These are phyloP conservation scores for Leccinum arenicola DNA, from an alignment of 768 basidiomycete genomes.

Conservation along the genomic window DNA sequence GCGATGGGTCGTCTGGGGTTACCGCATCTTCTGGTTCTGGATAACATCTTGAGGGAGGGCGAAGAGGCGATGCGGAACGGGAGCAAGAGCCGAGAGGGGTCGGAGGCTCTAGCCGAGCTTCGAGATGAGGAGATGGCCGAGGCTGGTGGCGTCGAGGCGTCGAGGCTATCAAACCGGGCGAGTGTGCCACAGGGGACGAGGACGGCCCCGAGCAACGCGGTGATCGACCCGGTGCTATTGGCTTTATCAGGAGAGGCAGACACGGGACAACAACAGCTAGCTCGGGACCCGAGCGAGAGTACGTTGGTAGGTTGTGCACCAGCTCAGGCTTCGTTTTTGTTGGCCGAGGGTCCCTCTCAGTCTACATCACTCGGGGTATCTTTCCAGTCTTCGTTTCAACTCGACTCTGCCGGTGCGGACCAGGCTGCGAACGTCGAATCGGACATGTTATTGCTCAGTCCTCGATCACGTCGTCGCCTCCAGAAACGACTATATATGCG, in stretches of 20 bases:
- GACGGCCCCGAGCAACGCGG: conserved; percentile 6
- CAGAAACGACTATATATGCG: conserved; percentile 73
- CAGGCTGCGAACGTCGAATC: conserved; percentile 2
- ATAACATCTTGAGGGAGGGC: conserved; percentile 33
- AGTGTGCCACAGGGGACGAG: neutral
- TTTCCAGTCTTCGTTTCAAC: neutral
- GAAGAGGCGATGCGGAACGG: conserved; percentile 20
- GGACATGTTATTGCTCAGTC: conserved; percentile 36
- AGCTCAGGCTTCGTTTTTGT: neutral
- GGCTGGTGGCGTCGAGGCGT: neutral
- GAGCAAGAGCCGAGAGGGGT: conserved; percentile 13
- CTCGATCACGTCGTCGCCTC: conserved; percentile 50
- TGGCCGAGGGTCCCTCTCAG: neutral
- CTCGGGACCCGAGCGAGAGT: neutral
- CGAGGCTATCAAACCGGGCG: neutral
- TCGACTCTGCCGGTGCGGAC: neutral
- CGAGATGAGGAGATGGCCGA: conserved; percentile 5
- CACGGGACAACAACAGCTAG: neutral
- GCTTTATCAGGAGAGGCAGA: conserved; percentile 21
- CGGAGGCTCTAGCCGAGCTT: neutral
- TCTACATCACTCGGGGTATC: neutral
- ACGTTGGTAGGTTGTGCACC: neutral
- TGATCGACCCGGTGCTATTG: conserved; percentile 33
- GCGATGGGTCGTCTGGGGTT: conserved; percentile 29
- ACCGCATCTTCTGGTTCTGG: conserved; percentile 33